phyloP scores from a whole-genome alignment of 306 rosid genomes.

The Erythrophleum fordii region DNA sequence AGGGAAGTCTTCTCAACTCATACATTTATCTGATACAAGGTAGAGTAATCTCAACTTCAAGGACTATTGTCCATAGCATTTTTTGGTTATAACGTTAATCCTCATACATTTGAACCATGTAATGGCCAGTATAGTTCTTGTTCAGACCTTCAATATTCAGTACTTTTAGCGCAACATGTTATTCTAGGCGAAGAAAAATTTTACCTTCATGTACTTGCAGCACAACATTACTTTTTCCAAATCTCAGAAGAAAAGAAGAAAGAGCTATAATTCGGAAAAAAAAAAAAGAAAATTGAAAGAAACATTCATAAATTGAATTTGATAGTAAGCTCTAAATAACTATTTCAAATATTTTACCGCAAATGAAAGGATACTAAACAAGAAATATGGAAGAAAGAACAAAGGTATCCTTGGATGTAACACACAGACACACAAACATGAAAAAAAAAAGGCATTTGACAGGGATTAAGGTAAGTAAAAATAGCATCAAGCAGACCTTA shows the following conservation, averaged over 20 bases:
- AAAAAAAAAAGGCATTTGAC: neutral
- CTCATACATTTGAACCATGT: neutral
- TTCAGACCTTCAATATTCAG: neutral
- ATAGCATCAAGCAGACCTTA: conserved; percentile 65
- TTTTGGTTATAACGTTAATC: neutral
- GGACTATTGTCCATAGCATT: neutral
- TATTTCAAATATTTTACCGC: neutral
- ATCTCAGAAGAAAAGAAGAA: neutral
- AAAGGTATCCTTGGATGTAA: neutral
- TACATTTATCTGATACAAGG: neutral
- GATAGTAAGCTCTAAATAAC: neutral
- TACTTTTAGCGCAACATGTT: neutral
- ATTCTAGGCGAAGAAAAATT: neutral
- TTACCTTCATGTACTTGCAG: neutral
- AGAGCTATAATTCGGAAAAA: neutral
- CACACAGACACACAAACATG: too few species aligned
- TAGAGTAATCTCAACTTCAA: neutral
- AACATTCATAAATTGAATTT: neutral
- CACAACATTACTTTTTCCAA: neutral
- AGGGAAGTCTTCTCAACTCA: neutral
- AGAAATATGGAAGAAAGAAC: neutral
- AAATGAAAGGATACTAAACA: neutral
- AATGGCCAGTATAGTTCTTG: neutral
- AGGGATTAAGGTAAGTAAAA: conserved; percentile 5
- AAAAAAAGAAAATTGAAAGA: neutral